phyloP scores from a whole-genome alignment of 1,139 yeast species.

The Lipomyces yarrowii region DNA sequence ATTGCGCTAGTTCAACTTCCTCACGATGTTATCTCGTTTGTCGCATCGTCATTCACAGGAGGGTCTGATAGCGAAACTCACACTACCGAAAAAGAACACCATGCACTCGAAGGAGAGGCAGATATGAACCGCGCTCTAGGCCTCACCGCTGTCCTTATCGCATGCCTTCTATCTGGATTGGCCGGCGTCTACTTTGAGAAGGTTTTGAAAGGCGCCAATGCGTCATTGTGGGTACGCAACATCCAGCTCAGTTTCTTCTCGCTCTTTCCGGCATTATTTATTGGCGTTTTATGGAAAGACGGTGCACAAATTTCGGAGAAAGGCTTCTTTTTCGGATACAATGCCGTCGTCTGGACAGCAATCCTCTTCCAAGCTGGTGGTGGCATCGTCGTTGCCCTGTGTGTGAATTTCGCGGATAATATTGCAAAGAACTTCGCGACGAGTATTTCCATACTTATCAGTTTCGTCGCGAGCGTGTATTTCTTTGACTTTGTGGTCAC shows the following conservation, averaged over 20 bases:
- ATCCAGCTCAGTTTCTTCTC: slow-evolving; percentile 48
- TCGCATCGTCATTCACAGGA: slow-evolving; percentile 18
- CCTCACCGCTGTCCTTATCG: slow-evolving; percentile 44
- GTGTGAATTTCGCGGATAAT: slow-evolving; percentile 50
- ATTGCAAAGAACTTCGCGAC: slow-evolving; percentile 51
- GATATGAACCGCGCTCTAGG: slow-evolving; percentile 43
- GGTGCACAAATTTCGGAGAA: slow-evolving; percentile 41
- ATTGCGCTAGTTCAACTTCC: slow-evolving; percentile 49
- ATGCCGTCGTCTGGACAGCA: slow-evolving; percentile 45
- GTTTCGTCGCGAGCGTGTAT: slow-evolving; percentile 46
- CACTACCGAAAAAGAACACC: not conserved
- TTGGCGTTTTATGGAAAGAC: slow-evolving; percentile 45
- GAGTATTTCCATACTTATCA: slow-evolving; percentile 46
- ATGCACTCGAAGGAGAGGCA: slow-evolving; percentile 18
- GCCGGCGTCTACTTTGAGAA: slow-evolving; percentile 51
- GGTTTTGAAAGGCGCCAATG: slow-evolving; percentile 45
- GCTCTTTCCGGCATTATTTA: slow-evolving; percentile 46
- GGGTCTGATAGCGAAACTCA: slow-evolving; percentile 9
- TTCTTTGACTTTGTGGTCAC: slow-evolving; percentile 45
- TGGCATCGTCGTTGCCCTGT: slow-evolving; percentile 49
- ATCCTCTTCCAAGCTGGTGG: slow-evolving; percentile 48
- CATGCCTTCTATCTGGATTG: slow-evolving; percentile 47
- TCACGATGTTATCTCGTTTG: slow-evolving; percentile 31
- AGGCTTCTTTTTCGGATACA: slow-evolving; percentile 49
- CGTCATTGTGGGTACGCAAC: slow-evolving; percentile 48